Evolutionary conservation across 2,329 filamentous ascomycete species (phyloP).

Genomic region (Aspergillus sp.): DNA sequence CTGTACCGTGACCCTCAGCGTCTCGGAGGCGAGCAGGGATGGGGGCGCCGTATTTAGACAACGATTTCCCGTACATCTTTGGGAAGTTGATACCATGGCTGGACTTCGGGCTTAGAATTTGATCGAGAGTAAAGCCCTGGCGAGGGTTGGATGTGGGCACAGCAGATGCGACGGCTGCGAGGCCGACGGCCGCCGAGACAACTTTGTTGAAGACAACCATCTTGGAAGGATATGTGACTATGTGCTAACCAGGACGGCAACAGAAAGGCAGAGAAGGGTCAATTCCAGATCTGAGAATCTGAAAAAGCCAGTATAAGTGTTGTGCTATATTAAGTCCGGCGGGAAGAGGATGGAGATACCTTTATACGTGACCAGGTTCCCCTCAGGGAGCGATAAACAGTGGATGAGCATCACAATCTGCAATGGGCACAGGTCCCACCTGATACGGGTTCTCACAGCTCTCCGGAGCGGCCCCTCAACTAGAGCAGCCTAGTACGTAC

Average conservation of each 20-base stretch:
- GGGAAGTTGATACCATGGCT: constrained; percentile 29
- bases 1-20: constrained; percentile 33
- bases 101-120: constrained; percentile 22
- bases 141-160: constrained; percentile 25
- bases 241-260: neutral
- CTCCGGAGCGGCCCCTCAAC: neutral
- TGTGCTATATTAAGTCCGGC: constrained; percentile 4
- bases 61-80: constrained; percentile 27
- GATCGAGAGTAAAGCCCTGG: constrained; percentile 34
- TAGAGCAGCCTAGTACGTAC: neutral
- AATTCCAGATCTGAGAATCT: neutral
- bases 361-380: constrained; percentile 26
- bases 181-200: constrained; percentile 25
- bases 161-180: constrained; percentile 30
- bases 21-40: constrained; percentile 31
- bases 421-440: constrained; percentile 1
- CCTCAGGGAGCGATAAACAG: neutral
- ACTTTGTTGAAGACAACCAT: constrained; percentile 39
- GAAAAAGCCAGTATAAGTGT: constrained; percentile 14
- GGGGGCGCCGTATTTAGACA: constrained; percentile 31
- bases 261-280: constrained; percentile 7
- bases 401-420: neutral
- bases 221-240: constrained; percentile 9
- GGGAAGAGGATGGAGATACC: constrained; percentile 10
- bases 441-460: neutral